phyloP scores from a whole-genome alignment of 495 filamentous ascomycete genomes.

The Trichoderma orchidacearum region DNA sequence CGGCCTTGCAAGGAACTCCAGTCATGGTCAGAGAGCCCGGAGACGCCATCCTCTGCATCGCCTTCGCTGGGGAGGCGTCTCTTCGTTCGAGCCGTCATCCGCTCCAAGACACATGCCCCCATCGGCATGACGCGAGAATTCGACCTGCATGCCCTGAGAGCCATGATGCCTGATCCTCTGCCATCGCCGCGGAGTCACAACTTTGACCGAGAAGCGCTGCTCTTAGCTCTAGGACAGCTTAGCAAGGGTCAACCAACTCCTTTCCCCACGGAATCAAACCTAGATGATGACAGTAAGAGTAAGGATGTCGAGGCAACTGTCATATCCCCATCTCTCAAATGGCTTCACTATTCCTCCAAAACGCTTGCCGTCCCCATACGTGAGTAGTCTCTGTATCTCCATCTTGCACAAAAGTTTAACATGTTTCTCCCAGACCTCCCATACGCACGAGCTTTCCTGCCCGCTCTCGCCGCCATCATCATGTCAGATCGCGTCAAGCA shows the following conservation, averaged over 20 bases:
- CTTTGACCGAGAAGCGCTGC: neutral
- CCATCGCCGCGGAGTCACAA: neutral
- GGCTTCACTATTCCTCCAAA: neutral
- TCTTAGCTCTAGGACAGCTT: neutral
- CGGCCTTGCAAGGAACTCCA: neutral
- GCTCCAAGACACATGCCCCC: neutral
- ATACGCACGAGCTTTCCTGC: slow-evolving; percentile 34
- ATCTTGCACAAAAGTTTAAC: neutral
- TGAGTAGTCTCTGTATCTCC: slow-evolving; percentile 16
- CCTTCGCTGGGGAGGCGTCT: neutral
- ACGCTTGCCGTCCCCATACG: slow-evolving; percentile 31
- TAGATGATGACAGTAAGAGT: neutral
- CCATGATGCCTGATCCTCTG: neutral
- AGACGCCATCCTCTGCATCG: neutral
- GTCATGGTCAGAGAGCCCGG: neutral
- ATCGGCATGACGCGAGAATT: neutral
- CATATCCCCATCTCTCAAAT: neutral
- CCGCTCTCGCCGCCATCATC: slow-evolving; percentile 37
- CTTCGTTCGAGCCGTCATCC: neutral
- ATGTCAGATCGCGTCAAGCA: slow-evolving; percentile 32
- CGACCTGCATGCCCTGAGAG: neutral
- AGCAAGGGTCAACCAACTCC: neutral
- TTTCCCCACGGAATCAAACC: neutral
- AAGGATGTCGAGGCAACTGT: neutral
- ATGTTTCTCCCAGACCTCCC: slow-evolving; percentile 22